phyloP scores from a whole-genome alignment of 2,329 filamentous ascomycete species.

The Geosmithia morbida region DNA sequence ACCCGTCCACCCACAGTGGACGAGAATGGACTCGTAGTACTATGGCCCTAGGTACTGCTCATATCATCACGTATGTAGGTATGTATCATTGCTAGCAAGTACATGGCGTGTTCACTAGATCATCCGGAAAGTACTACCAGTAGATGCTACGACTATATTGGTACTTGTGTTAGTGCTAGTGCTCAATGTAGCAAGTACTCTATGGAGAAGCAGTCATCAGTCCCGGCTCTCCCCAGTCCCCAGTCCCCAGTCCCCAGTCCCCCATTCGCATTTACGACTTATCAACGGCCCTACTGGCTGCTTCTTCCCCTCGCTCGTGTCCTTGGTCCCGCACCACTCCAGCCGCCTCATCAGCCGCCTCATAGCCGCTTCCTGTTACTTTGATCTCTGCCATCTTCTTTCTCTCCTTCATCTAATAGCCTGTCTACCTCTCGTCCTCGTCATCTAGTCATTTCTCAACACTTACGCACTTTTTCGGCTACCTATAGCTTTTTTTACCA shows the following conservation, averaged over 20 bases:
- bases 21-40: background rate
- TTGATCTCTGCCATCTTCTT: background rate
- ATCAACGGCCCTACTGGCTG: background rate
- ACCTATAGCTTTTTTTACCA: background rate
- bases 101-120: too few species aligned
- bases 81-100: too few species aligned
- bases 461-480: background rate
- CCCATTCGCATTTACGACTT: background rate
- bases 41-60: background rate
- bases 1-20: background rate
- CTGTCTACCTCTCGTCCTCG: background rate
- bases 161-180: background rate
- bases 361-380: background rate
- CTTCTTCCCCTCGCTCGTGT: background rate
- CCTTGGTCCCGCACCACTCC: background rate
- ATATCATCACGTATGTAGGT: too few species aligned
- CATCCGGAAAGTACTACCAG: too few species aligned
- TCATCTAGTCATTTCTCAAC: background rate
- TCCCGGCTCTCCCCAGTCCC: background rate
- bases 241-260: background rate
- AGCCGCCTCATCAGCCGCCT: background rate
- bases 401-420: background rate
- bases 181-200: background rate
- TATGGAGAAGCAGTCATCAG: background rate
- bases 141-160: background rate